A percentile compares a stretch with the other conserved stretches of the same genome.
These are phyloP conservation scores for Uromyces viciae-fabae DNA, from an alignment of 1,284 basidiomycete species.

Conservation along the genomic window DNA sequence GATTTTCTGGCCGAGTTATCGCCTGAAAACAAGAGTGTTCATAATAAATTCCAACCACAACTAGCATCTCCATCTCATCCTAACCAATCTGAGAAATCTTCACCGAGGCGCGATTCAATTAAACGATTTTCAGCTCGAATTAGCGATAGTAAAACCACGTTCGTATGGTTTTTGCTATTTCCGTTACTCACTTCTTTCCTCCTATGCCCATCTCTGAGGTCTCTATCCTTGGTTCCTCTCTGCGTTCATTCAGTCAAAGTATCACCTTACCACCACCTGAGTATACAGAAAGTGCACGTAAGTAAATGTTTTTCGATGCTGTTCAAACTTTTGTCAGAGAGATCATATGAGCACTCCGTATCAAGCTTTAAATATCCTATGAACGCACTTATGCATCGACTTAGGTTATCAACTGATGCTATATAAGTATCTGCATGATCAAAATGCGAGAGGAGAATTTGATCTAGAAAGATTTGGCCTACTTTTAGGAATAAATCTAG, in stretches of 20 bases:
- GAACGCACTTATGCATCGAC: not conserved
- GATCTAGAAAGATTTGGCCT: slow-evolving; percentile 16
- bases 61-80: not conserved
- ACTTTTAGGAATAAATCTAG: slow-evolving; percentile 8
- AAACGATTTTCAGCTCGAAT: slow-evolving; percentile 1
- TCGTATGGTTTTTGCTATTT: not conserved
- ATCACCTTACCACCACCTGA: slow-evolving; percentile 4
- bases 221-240: not conserved
- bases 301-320: not conserved
- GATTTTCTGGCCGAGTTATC: not conserved
- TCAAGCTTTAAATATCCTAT: too few species aligned
- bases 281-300: slow-evolving; percentile 31
- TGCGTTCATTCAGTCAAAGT: slow-evolving; percentile 1
- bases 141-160: slow-evolving; percentile 44
- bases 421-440: slow-evolving; percentile 40
- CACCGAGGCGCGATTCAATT: too few species aligned
- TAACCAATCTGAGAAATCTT: too few species aligned
- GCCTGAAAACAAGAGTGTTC: not conserved
- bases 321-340: not conserved
- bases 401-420: slow-evolving; percentile 44
- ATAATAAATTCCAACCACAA: not conserved
- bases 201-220: not conserved
- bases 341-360: not conserved
- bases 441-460: slow-evolving; percentile 9
- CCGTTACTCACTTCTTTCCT: too few species aligned